phyloP scores from a whole-genome alignment of 306 rosid species.

The Ceratonia siliqua region DNA sequence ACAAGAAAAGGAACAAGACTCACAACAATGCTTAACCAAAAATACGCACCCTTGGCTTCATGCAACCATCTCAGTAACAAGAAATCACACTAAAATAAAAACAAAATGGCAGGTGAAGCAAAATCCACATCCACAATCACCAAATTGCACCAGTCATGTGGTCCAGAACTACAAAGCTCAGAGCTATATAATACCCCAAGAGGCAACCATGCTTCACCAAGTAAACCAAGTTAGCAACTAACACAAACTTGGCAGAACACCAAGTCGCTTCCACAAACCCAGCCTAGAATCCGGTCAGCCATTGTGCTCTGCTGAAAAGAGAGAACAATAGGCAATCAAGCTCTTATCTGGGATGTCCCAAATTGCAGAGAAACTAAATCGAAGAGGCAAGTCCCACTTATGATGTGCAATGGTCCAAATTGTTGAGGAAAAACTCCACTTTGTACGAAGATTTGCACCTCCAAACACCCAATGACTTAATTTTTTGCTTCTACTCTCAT shows the following conservation, averaged over 20 bases:
- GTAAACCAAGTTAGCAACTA: not conserved
- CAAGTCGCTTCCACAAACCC: not conserved
- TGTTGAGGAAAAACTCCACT: not conserved
- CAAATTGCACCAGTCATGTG: not conserved
- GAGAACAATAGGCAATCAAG: not conserved
- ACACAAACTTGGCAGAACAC: not conserved
- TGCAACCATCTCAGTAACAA: not conserved
- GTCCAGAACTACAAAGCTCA: not conserved
- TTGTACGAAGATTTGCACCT: not conserved
- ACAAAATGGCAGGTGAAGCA: not conserved
- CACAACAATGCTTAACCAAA: not conserved
- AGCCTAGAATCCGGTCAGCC: not conserved
- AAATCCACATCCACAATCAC: not conserved
- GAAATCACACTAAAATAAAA: not conserved
- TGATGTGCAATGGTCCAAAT: not conserved
- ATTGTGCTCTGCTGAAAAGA: not conserved
- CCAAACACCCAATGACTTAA: not conserved
- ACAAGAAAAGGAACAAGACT: not conserved
- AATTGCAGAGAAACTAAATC: not conserved
- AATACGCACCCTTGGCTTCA: not conserved
- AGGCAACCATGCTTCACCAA: not conserved
- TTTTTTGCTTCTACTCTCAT: not conserved
- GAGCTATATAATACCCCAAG: not conserved
- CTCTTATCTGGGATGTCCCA: not conserved
- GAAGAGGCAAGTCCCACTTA: not conserved